Evolutionary conservation across 768 basidiomycete genomes (phyloP).

Genomic region (Sporobolomyces pararoseus): DNA sequence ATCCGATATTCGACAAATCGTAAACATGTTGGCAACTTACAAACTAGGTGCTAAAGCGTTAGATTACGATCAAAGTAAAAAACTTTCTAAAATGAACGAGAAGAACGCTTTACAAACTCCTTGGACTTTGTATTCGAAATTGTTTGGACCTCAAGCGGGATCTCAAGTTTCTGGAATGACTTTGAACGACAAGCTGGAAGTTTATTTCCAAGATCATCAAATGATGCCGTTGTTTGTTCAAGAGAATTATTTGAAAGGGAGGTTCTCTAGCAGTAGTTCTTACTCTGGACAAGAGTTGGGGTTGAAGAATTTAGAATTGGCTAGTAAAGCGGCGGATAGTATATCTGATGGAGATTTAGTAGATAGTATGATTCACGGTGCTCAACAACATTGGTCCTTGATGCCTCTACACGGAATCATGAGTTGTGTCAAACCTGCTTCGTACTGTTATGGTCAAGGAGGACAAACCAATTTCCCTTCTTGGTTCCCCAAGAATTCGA

Average conservation of each 20-base stretch:
- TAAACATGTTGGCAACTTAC: slow-evolving; percentile 99
- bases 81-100: slow-evolving; percentile 89
- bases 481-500: slow-evolving; percentile 97
- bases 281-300: slow-evolving; percentile 62
- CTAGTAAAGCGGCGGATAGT: slow-evolving; percentile 82
- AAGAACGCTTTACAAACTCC: slow-evolving; percentile 87
- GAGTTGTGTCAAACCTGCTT: slow-evolving; percentile 85
- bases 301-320: slow-evolving; percentile 71
- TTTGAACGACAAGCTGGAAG: slow-evolving; percentile 84
- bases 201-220: slow-evolving; percentile 93
- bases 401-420: slow-evolving; percentile 90
- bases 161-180: slow-evolving; percentile 74
- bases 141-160: slow-evolving; percentile 88
- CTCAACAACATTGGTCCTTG: slow-evolving; percentile 91
- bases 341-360: slow-evolving; percentile 94
- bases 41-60: slow-evolving; percentile 73
- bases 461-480: slow-evolving; percentile 27
- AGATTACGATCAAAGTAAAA: slow-evolving; percentile 86
- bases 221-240: slow-evolving; percentile 90
- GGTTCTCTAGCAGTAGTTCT: slow-evolving; percentile 60
- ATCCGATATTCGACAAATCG: slow-evolving; percentile 92
- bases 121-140: slow-evolving; percentile 82
- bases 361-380: slow-evolving; percentile 85
- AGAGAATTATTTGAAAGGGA: slow-evolving; percentile 92
- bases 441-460: slow-evolving; percentile 65